A percentile compares a stretch with the other conserved stretches of the same genome.
These are phyloP conservation scores for Pythium volutum DNA, from an alignment of 352 stramenopile genomes.

Conservation along the genomic window DNA sequence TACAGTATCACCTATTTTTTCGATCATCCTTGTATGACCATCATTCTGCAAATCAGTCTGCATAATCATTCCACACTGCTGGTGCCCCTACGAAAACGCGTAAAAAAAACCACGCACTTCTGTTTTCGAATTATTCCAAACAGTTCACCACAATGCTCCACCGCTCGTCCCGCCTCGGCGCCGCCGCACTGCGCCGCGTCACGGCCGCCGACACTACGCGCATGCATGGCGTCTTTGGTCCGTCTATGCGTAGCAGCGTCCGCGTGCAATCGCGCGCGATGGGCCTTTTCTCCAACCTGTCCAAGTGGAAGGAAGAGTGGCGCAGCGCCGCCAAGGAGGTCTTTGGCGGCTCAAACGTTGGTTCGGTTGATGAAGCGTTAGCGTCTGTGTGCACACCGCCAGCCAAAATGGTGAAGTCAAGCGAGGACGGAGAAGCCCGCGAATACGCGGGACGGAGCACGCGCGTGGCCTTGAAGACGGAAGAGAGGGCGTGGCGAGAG, in stretches of 20 bases:
- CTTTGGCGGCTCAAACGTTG: slow-evolving; percentile 73
- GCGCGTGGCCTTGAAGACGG: no score
- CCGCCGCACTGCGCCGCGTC: slow-evolving; percentile 19
- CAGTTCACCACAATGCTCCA: slow-evolving; percentile 25
- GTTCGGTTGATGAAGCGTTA: slow-evolving; percentile 72
- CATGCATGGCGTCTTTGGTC: not conserved
- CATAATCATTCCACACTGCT: no score
- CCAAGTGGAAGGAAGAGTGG: slow-evolving; percentile 64
- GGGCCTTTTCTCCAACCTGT: slow-evolving; percentile 71
- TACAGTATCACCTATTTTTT: no score
- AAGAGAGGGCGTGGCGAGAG: no score
- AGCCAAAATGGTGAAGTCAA: slow-evolving; percentile 30
- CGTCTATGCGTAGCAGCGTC: slow-evolving; percentile 2
- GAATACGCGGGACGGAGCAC: slow-evolving; percentile 76
- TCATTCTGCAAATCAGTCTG: no score
- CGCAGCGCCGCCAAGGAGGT: slow-evolving; percentile 71
- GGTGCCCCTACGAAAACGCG: not conserved
- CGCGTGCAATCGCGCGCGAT: slow-evolving; percentile 43
- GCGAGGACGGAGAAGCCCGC: slow-evolving; percentile 28
- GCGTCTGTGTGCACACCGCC: slow-evolving; percentile 59
- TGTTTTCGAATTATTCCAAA: not conserved
- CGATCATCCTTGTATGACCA: no score
- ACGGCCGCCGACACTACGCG: not conserved
- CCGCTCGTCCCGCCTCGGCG: slow-evolving; percentile 22
- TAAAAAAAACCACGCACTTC: not conserved